Percentiles rank a stretch among this genome's conserved stretches.
Conservation (phyloP, 163 green algal species). For the Smithsoniella earleae region DNA sequence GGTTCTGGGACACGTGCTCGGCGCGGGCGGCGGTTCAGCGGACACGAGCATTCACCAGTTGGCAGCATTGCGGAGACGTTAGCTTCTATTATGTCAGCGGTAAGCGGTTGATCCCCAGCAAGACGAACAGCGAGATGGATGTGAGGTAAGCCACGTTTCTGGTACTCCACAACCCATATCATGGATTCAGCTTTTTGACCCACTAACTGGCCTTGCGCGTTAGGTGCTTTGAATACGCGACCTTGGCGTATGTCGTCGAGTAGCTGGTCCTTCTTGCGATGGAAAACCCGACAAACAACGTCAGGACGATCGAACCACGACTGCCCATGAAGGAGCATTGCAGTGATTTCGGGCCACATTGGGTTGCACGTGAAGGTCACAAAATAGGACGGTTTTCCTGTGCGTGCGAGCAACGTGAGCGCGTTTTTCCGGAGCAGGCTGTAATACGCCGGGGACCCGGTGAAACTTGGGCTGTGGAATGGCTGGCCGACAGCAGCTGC, state of each 20-base stretch:
- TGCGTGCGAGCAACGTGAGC: not conserved
- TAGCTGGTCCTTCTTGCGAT: constrained; percentile 31
- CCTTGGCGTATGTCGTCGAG: constrained; percentile 30
- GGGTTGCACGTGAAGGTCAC: constrained; percentile 37
- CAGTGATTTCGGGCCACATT: constrained; percentile 31
- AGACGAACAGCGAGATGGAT: constrained; percentile 34
- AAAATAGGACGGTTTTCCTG: constrained; percentile 36
- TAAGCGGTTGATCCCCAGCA: constrained; percentile 30
- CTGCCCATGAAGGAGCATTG: constrained; percentile 28
- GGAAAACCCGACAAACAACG: constrained; percentile 32
- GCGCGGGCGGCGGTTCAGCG: not conserved
- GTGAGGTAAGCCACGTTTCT: constrained; percentile 35
- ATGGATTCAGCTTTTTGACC: constrained; percentile 13
- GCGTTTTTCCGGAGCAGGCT: not conserved
- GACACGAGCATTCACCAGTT: constrained; percentile 24
- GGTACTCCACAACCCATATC: constrained; percentile 29
- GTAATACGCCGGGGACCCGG: not conserved
- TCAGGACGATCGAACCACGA: constrained; percentile 31
- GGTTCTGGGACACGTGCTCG: too few species aligned
- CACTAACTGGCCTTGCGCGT: not conserved
- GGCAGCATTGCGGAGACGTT: not conserved
- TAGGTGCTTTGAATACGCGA: constrained; percentile 26
- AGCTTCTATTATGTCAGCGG: not conserved
- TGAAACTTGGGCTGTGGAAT: not conserved
- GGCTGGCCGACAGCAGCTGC: not conserved